Evolutionary conservation across 257 asterid species (phyloP), one percentile per base, ranked within the genome.

Genomic region (Craterostigma plantagineum): DNA sequence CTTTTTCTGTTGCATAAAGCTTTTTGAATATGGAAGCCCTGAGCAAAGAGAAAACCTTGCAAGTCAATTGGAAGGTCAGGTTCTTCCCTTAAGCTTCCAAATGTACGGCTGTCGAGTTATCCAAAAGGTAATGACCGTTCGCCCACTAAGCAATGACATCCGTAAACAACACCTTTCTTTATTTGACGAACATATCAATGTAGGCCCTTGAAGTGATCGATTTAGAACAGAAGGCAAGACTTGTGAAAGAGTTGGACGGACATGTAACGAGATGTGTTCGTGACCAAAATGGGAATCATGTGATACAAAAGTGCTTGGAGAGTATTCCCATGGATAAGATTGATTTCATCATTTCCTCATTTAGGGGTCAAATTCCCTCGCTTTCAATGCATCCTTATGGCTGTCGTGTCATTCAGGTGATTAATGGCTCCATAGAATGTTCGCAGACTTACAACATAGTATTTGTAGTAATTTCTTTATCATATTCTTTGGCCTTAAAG

Each of bases 381-480:
- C 80, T 77, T 53, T 73, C 91, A 11, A 77, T 64, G 68, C 91
- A 77, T 66, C 84, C 91, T 27, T 77, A 73, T 55, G 91, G 91
- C 35, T 73, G 84, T 44, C 84, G 91, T 55, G 91, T 73, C 17
- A 65, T 77, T 43, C 91, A 77, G 83, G 91, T 77, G 46, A 52
- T 39, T 36, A 27, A 38, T 38, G 46, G 34, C 30, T 23, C 30
- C 30, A 23, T 23, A 23, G 30, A 23, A 23, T 2, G 30, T 23
- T 54, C 18, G 33, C 36, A 11, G 1, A 14, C 3, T 16, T 7
- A 1, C 10, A 1, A 40, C 1, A 11, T 12, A 1, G 11, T n/a
- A 7, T 15, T 4, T 14, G 7, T 1, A 0, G 9, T 14, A 1
- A 18, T 14, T 36, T 36, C 3, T 12, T 9, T 10, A 1, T 4